A percentile compares a stretch with the other conserved stretches of the same genome.
phyloP scores from a whole-genome alignment of 257 asterid species.

The Paraleonurus japonicus region DNA sequence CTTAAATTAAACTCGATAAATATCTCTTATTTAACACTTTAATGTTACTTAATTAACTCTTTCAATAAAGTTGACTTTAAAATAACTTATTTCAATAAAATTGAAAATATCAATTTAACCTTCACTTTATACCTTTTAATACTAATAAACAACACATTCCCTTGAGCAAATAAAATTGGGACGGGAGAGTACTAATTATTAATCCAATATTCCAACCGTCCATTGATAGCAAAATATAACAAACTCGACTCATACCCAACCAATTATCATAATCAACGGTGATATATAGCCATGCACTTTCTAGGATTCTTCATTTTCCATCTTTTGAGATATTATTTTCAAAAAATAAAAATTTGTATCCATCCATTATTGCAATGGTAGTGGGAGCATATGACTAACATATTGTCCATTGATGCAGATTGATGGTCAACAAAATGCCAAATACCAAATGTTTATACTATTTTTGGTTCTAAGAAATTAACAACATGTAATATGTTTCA shows the following conservation, averaged over 20 bases:
- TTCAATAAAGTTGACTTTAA: too few relatives aligned
- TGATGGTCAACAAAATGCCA: conserved; percentile 14
- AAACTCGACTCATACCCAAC: neutral
- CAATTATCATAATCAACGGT: neutral
- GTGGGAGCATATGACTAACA: conserved; percentile 13
- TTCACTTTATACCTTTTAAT: too few relatives aligned
- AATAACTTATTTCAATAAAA: too few relatives aligned
- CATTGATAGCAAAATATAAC: neutral
- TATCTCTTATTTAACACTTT: too few relatives aligned
- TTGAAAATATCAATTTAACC: too few relatives aligned
- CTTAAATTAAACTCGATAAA: too few relatives aligned
- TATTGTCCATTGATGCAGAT: neutral
- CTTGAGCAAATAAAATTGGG: too few relatives aligned
- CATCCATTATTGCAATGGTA: conserved; percentile 9
- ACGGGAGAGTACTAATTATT: too few relatives aligned
- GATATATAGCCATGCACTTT: neutral
- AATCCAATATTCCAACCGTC: too few relatives aligned
- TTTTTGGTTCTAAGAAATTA: neutral
- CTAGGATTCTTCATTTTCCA: neutral
- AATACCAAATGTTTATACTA: neutral
- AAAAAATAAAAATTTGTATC: too few relatives aligned
- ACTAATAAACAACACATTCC: too few relatives aligned
- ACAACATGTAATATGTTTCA: neutral
- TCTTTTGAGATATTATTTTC: neutral
- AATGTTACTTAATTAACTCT: too few relatives aligned